Conservation (phyloP, 2,329 filamentous ascomycete species). For the Venturia pyrina region DNA sequence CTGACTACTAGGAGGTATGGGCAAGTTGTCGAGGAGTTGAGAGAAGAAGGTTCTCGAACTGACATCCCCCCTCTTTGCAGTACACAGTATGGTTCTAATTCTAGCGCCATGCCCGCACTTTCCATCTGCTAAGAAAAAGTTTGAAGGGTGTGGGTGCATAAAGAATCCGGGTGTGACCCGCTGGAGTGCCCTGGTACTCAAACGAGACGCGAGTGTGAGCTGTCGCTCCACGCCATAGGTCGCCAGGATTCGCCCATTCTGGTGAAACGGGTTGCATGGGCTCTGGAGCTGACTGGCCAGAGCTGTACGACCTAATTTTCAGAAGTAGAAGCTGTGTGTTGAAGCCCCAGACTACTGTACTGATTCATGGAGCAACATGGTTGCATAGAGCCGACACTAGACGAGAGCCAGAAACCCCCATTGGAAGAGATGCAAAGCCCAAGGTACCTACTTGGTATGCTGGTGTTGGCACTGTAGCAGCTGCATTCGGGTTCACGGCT, state of each 20-base stretch:
- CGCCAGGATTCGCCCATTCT: background rate
- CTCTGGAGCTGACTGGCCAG: background rate
- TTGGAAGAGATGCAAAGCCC: background rate
- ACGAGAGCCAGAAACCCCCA: background rate
- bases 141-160: background rate
- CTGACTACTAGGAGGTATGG: background rate
- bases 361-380: background rate
- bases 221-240: slow-evolving; percentile 1
- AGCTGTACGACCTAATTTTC: background rate
- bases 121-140: slow-evolving; percentile 2
- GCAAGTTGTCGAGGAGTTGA: background rate
- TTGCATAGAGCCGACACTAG: background rate
- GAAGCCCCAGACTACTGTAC: background rate
- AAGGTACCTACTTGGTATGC: background rate
- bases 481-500: background rate
- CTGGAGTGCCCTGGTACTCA: background rate
- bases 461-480: background rate
- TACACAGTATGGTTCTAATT: background rate
- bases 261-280: slow-evolving; percentile 1
- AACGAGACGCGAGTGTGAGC: background rate
- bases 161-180: background rate
- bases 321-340: background rate
- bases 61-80: background rate
- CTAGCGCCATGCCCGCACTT: background rate
- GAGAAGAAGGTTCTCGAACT: background rate